Conservation (phyloP, 306 rosid genomes). For the Cicer arietinum region DNA sequence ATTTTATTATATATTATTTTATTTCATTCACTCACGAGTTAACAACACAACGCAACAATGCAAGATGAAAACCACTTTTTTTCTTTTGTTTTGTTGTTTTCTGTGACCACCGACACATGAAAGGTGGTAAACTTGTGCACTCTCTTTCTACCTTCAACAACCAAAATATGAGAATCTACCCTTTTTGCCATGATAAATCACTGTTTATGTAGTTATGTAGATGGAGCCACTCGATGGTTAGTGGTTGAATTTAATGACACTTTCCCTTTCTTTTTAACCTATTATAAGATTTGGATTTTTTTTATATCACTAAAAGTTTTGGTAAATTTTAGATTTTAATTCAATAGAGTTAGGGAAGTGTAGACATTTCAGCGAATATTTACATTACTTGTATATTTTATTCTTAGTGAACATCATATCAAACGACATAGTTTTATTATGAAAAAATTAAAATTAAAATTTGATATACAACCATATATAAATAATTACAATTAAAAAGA, state of each 20-base stretch:
- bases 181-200: not conserved
- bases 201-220: constrained; percentile 5
- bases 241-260: constrained; percentile 5
- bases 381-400: no score
- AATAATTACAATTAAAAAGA: no score
- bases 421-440: no score
- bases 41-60: not conserved
- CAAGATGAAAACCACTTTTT: no score
- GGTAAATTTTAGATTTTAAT: no score
- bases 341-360: no score
- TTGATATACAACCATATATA: no score
- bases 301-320: no score
- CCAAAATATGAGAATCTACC: not conserved
- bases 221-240: constrained; percentile 2
- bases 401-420: no score
- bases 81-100: not conserved
- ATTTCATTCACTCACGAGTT: constrained; percentile 13
- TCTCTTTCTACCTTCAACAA: constrained; percentile 1
- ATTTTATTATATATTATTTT: not conserved
- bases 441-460: no score
- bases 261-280: not conserved
- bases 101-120: constrained; percentile 27
- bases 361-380: no score
- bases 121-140: not conserved
- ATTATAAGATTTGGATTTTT: not conserved